A percentile compares a stretch with the other conserved stretches of the same genome.
Conservation (phyloP, 179 eudicot species). For the Silene noctiflora region DNA sequence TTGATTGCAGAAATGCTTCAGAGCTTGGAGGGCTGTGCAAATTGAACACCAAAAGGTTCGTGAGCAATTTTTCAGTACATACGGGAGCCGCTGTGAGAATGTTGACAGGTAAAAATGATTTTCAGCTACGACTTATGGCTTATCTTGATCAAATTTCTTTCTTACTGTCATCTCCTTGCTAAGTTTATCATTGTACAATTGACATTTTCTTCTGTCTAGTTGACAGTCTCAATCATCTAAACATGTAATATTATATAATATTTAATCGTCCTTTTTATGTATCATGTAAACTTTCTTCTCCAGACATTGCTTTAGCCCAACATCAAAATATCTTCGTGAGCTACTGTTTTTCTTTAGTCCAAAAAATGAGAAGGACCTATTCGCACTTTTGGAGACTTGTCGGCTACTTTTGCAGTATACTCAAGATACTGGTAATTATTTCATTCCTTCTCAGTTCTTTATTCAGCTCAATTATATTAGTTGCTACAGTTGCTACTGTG, state of each 20-base stretch:
- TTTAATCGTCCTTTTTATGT: not conserved
- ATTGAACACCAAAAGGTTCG: constrained; percentile 66
- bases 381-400: constrained; percentile 73
- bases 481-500: constrained; percentile 2
- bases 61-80: constrained; percentile 57
- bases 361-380: constrained; percentile 52
- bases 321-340: constrained; percentile 74
- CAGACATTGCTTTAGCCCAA: constrained; percentile 78
- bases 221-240: not conserved
- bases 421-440: constrained; percentile 49
- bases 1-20: constrained; percentile 83
- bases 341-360: constrained; percentile 78
- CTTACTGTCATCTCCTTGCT: constrained; percentile 8
- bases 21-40: constrained; percentile 82
- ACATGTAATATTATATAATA: not conserved
- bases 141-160: not conserved
- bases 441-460: not conserved
- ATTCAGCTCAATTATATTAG: not conserved
- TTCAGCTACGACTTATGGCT: not conserved
- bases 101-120: constrained; percentile 55
- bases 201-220: not conserved
- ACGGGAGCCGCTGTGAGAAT: constrained; percentile 62
- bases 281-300: constrained; percentile 24
- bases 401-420: constrained; percentile 57
- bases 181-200: not conserved